These are phyloP conservation scores for Rauvolfia tetraphylla DNA, from an alignment of 257 asterid genomes.

Conservation along the genomic window DNA sequence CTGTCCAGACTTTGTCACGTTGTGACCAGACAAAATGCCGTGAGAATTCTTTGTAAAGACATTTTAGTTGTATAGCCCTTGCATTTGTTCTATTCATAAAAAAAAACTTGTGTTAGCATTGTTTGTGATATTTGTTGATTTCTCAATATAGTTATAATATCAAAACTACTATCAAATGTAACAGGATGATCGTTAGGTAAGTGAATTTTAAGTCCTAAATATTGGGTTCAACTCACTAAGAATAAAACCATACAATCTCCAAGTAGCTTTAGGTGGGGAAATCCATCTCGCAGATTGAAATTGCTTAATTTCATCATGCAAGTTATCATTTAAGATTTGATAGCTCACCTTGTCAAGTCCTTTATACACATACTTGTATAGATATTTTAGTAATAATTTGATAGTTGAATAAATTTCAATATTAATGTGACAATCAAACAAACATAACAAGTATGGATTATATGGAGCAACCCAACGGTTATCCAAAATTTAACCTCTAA, in stretches of 20 bases:
- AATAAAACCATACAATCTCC: background rate
- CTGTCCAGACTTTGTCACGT: background rate
- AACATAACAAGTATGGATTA: background rate
- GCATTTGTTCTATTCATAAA: background rate
- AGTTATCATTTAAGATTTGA: background rate
- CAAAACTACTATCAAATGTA: background rate
- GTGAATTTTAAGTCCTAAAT: background rate
- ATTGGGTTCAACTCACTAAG: background rate
- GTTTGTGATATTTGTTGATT: no score
- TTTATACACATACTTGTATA: background rate
- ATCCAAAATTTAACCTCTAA: background rate
- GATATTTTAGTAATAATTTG: background rate
- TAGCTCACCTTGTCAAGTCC: background rate
- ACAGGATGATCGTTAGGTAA: background rate
- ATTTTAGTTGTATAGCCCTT: background rate
- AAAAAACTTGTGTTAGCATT: background rate
- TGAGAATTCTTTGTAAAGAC: background rate
- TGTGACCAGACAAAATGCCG: background rate
- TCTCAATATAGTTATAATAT: background rate
- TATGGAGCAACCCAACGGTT: conserved; percentile 7
- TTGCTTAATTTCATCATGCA: background rate
- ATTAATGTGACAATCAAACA: background rate
- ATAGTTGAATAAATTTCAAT: background rate
- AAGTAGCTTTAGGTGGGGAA: background rate
- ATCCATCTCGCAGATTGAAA: background rate